Base-by-base conservation (phyloP, 495 filamentous ascomycete genomes). In the Hypoxylon crocopeplum region DNA sequence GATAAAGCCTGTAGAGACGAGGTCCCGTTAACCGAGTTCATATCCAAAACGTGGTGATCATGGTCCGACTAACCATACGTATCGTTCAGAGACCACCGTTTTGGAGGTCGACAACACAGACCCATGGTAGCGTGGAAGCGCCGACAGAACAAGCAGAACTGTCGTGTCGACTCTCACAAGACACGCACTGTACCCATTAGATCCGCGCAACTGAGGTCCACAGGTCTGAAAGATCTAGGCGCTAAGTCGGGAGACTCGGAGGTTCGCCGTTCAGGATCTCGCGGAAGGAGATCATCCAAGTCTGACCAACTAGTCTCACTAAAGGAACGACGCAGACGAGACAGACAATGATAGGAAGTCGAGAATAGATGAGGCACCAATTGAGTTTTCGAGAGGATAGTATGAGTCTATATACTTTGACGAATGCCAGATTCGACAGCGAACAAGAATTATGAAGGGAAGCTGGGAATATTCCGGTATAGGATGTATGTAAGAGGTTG, bases 1-100 rank as follows among this genome's bases (percentile, higher is more conserved):
- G 36, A 82, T 69, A 41, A 80, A 81, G 50, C 73, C 73, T 69
- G 73, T 69, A 16, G 2, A 20, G 25, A 44, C 25, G 37, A 34
- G 36, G 21, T 30, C 16, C 39, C 33, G 22, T 64, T 50, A 60
- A 48, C 41, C 30, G 13, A 38, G 7, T 27, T 40, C 16, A 57
- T 21, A 33, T 13, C 25, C 16, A 38, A 49, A 10, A 39, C 16
- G 25, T 8, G 37, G n/a, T n/a, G n/a, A n/a, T 12, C 20, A 51
- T 25, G 44, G n/a, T 19, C 6, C 7, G 10, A 67, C 68, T 63
- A n/a, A 70, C 68, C 64, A 40, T 70, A 70, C 15, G 68, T 68
- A 56, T 70, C 68, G 17, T 65, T 40, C 39, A 70, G 54, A 29
- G 68, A 70, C 68, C 68, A 70, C 55, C 64, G 29, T 49, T 64